These are phyloP conservation scores for Argentina anserina DNA, from an alignment of 306 rosid genomes.

Conservation along the genomic window DNA sequence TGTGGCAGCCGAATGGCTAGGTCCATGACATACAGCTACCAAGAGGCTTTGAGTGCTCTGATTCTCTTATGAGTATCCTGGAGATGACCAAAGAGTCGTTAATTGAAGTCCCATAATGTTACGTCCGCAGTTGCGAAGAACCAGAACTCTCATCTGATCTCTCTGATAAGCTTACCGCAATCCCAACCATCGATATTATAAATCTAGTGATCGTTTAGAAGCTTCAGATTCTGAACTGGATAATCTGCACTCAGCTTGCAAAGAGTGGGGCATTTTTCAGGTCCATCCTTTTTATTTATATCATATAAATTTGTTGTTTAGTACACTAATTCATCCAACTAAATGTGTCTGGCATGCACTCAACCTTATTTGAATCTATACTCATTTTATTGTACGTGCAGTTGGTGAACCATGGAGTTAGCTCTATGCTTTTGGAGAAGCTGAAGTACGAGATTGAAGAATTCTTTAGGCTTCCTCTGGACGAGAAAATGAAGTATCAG, in stretches of 20 bases:
- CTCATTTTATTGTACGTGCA: constrained; percentile 7
- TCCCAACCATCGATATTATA: constrained; percentile 59
- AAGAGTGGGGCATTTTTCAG: constrained; percentile 83
- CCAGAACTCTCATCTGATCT: constrained; percentile 19
- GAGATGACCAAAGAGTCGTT: constrained; percentile 22
- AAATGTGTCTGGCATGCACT: neutral
- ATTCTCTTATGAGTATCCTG: constrained; percentile 17
- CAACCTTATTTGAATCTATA: neutral
- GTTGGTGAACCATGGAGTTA: constrained; percentile 81
- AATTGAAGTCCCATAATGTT: constrained; percentile 22
- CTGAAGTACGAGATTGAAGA: constrained; percentile 51
- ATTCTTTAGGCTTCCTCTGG: constrained; percentile 58
- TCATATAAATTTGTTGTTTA: too few relatives aligned
- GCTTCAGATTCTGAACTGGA: constrained; percentile 32
- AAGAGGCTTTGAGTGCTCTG: neutral
- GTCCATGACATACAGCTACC: too few relatives aligned
- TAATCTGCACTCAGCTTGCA: constrained; percentile 53
- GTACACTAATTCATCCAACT: neutral
- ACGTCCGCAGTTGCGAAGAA: constrained; percentile 34
- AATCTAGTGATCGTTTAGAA: constrained; percentile 15
- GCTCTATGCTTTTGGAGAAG: constrained; percentile 37
- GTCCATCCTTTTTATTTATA: too few relatives aligned
- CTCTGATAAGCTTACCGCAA: constrained; percentile 18
- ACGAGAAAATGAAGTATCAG: constrained; percentile 54
- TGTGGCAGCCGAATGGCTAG: too few relatives aligned